Conservation (phyloP, 441 rosid species). For the Populus hybrid region DNA sequence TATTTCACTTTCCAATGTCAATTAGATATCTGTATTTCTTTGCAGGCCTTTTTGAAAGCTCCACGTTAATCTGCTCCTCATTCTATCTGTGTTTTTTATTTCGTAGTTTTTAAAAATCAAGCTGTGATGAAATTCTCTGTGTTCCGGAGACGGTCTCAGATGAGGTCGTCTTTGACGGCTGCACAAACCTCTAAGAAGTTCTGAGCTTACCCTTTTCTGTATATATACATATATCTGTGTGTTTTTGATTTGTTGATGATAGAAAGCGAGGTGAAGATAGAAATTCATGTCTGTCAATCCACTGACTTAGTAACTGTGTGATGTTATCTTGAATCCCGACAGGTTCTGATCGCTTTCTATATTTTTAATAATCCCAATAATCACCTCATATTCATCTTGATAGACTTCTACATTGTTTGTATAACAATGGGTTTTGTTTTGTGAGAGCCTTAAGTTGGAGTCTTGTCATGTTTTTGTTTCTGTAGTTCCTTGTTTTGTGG, state of each 20-base stretch:
- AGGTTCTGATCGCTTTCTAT: slow-evolving; percentile 52
- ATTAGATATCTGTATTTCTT: too few species aligned
- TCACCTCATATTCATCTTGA: not conserved
- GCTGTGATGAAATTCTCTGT: slow-evolving; percentile 38
- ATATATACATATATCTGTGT: not conserved
- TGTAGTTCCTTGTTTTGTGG: not conserved
- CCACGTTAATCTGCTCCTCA: not conserved
- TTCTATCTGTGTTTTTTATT: too few species aligned
- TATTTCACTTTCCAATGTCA: too few species aligned
- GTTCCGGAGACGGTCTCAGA: slow-evolving; percentile 30
- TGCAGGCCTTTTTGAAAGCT: not conserved
- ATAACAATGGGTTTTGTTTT: not conserved
- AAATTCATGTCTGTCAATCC: slow-evolving; percentile 63
- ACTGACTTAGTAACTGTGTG: slow-evolving; percentile 42
- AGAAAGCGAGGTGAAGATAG: slow-evolving; percentile 54
- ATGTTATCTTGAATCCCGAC: slow-evolving; percentile 60
- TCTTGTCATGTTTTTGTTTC: not conserved
- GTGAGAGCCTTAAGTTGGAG: not conserved
- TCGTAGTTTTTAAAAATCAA: not conserved
- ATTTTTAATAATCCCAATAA: not conserved
- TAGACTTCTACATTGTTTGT: not conserved
- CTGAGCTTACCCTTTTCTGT: slow-evolving; percentile 29
- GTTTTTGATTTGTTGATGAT: not conserved
- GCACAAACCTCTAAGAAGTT: slow-evolving; percentile 75
- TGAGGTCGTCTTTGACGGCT: slow-evolving; percentile 36